Percentiles rank a stretch among this genome's conserved stretches.
phyloP scores from a whole-genome alignment of 257 asterid genomes.

The Capsicum pubescens region DNA sequence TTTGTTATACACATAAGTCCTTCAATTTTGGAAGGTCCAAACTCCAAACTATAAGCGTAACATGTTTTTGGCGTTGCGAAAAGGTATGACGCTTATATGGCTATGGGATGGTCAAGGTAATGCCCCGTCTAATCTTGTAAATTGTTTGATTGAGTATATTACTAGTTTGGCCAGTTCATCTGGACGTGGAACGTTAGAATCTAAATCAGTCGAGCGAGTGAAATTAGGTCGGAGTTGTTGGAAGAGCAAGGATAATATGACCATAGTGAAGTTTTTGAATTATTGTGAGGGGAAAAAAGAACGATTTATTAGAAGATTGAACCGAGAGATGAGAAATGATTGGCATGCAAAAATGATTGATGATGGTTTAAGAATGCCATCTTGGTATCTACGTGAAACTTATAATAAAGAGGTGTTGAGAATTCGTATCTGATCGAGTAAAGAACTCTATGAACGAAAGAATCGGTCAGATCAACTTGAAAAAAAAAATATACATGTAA shows the following conservation, averaged over 20 bases:
- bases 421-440: background rate
- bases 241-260: slow-evolving; percentile 35
- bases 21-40: slow-evolving; percentile 40
- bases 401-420: background rate
- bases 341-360: slow-evolving; percentile 59
- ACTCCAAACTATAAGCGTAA: slow-evolving; percentile 33
- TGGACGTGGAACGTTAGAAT: no score
- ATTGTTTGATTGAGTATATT: slow-evolving; percentile 63
- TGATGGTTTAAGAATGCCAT: slow-evolving; percentile 50
- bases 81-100: slow-evolving; percentile 62
- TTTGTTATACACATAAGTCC: slow-evolving; percentile 51
- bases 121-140: slow-evolving; percentile 46
- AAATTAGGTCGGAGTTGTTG: slow-evolving; percentile 33
- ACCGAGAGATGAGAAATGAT: slow-evolving; percentile 55
- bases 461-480: background rate
- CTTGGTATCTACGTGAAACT: slow-evolving; percentile 40
- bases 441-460: background rate
- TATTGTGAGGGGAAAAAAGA: slow-evolving; percentile 48
- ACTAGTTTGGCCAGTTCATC: slow-evolving; percentile 2
- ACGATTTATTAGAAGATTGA: slow-evolving; percentile 69
- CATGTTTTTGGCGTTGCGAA: slow-evolving; percentile 43
- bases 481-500: background rate
- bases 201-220: background rate
- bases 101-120: slow-evolving; percentile 56
- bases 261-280: slow-evolving; percentile 53